These are phyloP conservation scores for Stereum hirsutum DNA, from an alignment of 1,284 basidiomycete genomes.

Conservation along the genomic window DNA sequence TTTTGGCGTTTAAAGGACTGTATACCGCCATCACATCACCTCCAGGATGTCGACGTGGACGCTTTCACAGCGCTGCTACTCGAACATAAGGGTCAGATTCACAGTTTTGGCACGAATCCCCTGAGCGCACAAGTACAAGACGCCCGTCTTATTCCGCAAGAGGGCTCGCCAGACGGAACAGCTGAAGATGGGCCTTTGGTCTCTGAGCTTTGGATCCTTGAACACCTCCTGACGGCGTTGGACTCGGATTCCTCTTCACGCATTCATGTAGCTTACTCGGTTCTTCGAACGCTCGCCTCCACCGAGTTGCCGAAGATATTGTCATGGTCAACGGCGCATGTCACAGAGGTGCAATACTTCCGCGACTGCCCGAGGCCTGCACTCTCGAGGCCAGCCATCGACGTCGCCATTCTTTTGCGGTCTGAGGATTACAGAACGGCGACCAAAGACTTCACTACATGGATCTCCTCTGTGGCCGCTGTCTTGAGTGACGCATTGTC, in stretches of 20 bases:
- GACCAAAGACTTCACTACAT: conserved; percentile 41
- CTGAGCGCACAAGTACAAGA: conserved; percentile 10
- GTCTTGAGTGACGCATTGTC: conserved; percentile 56
- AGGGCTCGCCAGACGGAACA: not conserved
- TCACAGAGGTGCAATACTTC: conserved; percentile 44
- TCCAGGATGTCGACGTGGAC: conserved; percentile 57
- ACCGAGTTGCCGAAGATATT: conserved; percentile 23
- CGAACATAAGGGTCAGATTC: conserved; percentile 46
- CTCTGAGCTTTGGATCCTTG: conserved; percentile 36
- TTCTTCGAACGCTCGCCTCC: conserved; percentile 43
- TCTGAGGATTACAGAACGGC: conserved; percentile 28
- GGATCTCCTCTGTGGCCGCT: conserved; percentile 58
- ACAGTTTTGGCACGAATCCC: conserved; percentile 35
- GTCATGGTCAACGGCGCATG: conserved; percentile 32
- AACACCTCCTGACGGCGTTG: conserved; percentile 48
- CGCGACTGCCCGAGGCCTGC: conserved; percentile 30
- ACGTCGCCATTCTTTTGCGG: conserved; percentile 28
- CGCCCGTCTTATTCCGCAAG: conserved; percentile 1
- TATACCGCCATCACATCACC: conserved; percentile 42
- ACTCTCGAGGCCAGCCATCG: conserved; percentile 17
- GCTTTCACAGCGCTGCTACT: conserved; percentile 71
- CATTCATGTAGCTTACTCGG: conserved; percentile 51
- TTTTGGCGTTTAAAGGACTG: conserved; percentile 81
- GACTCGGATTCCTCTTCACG: conserved; percentile 38
- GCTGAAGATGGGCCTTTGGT: not conserved